Percentiles rank a stretch among this genome's conserved stretches.
These are phyloP conservation scores for Nemania sp. DNA, from an alignment of 2,329 filamentous ascomycete species.

Conservation along the genomic window DNA sequence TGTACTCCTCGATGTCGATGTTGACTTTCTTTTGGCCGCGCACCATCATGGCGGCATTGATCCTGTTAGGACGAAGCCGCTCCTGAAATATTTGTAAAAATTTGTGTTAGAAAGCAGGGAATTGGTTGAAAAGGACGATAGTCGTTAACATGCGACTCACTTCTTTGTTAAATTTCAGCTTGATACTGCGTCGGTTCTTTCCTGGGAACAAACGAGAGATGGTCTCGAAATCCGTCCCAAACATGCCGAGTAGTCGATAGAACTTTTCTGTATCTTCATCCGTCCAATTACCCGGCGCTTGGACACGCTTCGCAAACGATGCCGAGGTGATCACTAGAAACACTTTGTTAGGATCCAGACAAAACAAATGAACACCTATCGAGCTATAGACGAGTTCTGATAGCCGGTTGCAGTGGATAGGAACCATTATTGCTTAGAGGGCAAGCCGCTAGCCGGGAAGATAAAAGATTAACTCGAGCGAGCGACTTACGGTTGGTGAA, in stretches of 20 bases:
- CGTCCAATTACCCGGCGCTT: constrained; percentile 68
- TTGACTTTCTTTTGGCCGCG: constrained; percentile 57
- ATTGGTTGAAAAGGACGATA: too few relatives aligned
- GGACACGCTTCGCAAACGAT: constrained; percentile 67
- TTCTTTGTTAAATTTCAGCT: constrained; percentile 81
- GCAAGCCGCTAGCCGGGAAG: not conserved
- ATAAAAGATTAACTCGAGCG: not conserved
- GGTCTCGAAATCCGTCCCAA: constrained; percentile 82
- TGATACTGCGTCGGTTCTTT: constrained; percentile 73
- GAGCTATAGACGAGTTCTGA: not conserved
- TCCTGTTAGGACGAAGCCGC: constrained; percentile 62
- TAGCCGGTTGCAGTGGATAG: not conserved
- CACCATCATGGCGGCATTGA: constrained; percentile 64
- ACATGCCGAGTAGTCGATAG: constrained; percentile 74
- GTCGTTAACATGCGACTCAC: constrained; percentile 4
- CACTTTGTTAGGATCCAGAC: not conserved
- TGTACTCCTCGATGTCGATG: constrained; percentile 65
- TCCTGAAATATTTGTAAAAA: constrained; percentile 47
- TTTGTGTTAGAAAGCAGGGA: not conserved
- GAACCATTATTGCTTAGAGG: not conserved
- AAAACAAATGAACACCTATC: not conserved
- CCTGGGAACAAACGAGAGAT: constrained; percentile 76
- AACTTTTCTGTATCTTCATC: constrained; percentile 73
- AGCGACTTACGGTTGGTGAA: constrained; percentile 59
- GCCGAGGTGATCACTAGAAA: constrained; percentile 57